A percentile compares a stretch with the other conserved stretches of the same genome.
Evolutionary conservation across 441 rosid species (phyloP).

Genomic region (Mallotus repandus): DNA sequence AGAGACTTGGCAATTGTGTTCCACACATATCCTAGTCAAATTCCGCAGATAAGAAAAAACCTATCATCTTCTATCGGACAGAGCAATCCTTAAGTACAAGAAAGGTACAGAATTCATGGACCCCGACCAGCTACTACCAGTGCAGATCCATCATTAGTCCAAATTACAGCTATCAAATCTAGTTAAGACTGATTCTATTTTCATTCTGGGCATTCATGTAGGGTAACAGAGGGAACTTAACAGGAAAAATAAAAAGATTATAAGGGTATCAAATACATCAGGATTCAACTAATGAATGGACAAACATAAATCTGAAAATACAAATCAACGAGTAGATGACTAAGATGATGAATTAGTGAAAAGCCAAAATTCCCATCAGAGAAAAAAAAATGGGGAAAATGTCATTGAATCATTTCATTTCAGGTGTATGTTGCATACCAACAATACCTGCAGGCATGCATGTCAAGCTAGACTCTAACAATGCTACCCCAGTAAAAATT

Average conservation of each 20-base stretch:
- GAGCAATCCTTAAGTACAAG: not conserved
- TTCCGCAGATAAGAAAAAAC: not conserved
- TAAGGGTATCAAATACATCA: constrained; percentile 7
- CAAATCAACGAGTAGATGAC: constrained; percentile 12
- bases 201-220: not conserved
- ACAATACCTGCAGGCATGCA: constrained; percentile 21
- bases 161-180: not conserved
- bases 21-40: not conserved
- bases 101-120: not conserved
- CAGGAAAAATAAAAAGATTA: not conserved
- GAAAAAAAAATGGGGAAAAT: constrained; percentile 45
- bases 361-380: constrained; percentile 46
- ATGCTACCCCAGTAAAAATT: constrained; percentile 26
- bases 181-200: not conserved
- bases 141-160: not conserved
- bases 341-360: constrained; percentile 30
- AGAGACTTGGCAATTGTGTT: not conserved
- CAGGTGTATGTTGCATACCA: constrained; percentile 19
- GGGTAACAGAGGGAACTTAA: not conserved
- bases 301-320: constrained; percentile 16
- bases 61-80: not conserved
- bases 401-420: constrained; percentile 27
- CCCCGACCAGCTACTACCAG: not conserved
- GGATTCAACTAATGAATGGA: constrained; percentile 8
- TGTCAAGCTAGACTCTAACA: constrained; percentile 5